Conservation (phyloP, 2,329 filamentous ascomycete species). For the Colletotrichum lupini region DNA sequence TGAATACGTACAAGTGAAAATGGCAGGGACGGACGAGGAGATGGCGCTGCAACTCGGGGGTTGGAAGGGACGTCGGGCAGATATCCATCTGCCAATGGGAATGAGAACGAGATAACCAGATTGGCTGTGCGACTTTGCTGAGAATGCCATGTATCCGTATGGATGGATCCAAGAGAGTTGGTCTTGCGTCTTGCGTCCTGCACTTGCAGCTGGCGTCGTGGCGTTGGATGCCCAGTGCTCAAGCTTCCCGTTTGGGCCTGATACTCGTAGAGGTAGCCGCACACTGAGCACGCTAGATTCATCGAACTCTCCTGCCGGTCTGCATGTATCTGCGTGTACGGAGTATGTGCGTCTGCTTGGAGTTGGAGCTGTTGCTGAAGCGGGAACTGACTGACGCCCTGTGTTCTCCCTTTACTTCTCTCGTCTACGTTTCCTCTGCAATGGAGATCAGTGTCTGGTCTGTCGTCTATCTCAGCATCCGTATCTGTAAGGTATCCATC, state of each 20-base stretch:
- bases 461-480: background rate
- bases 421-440: background rate
- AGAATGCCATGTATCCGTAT: background rate
- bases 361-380: background rate
- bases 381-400: constrained; percentile 30
- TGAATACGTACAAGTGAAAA: background rate
- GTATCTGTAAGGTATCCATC: background rate
- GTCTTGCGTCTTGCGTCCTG: background rate
- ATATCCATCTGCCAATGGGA: background rate
- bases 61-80: background rate
- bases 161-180: background rate
- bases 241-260: constrained; percentile 26
- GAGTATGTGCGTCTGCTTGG: too few species aligned
- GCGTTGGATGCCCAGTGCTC: constrained; percentile 29
- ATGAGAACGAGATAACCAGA: background rate
- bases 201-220: constrained; percentile 15
- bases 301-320: background rate
- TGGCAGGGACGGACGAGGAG: background rate
- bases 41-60: background rate
- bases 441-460: background rate
- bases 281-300: constrained; percentile 12
- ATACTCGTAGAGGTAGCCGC: constrained; percentile 3
- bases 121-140: background rate
- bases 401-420: background rate
- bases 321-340: background rate